Conservation (phyloP, 495 filamentous ascomycete species). For the Penicillium herquei region DNA sequence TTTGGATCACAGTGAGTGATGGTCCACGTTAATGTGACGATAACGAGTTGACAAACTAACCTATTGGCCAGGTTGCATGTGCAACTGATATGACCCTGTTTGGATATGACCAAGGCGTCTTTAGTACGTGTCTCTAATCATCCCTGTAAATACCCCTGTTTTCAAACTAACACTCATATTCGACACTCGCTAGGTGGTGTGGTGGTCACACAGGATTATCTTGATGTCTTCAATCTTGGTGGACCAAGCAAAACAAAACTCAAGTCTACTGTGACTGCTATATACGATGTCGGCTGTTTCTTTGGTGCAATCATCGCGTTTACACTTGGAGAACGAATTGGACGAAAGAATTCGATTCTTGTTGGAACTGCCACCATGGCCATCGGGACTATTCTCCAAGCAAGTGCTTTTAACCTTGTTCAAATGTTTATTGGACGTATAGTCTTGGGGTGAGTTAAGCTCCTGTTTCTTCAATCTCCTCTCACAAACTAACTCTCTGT, state of each 20-base stretch:
- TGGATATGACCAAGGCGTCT: slow-evolving; percentile 21
- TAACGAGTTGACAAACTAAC: background rate
- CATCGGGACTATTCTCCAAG: slow-evolving; percentile 59
- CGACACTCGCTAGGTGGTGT: slow-evolving; percentile 58
- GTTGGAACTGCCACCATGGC: slow-evolving; percentile 57
- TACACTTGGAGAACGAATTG: slow-evolving; percentile 54
- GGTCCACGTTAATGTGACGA: background rate
- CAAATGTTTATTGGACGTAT: slow-evolving; percentile 66
- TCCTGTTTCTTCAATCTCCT: too few species aligned
- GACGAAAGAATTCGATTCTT: slow-evolving; percentile 57
- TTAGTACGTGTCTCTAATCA: background rate
- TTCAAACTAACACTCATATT: too few species aligned
- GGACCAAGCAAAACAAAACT: slow-evolving; percentile 48
- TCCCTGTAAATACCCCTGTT: background rate
- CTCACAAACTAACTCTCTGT: too few species aligned
- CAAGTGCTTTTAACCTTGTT: slow-evolving; percentile 50
- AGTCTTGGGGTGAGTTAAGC: slow-evolving; percentile 42
- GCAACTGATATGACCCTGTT: slow-evolving; percentile 14
- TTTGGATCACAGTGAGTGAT: slow-evolving; percentile 48
- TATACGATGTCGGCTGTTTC: slow-evolving; percentile 64
- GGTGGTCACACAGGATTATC: slow-evolving; percentile 55
- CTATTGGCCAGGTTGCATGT: slow-evolving; percentile 2
- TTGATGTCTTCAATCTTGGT: slow-evolving; percentile 49
- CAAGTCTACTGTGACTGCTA: slow-evolving; percentile 58
- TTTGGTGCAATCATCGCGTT: slow-evolving; percentile 52